These are phyloP conservation scores for Babesia bigemina DNA, from an alignment of 169 alveolate species.

Conservation along the genomic window DNA sequence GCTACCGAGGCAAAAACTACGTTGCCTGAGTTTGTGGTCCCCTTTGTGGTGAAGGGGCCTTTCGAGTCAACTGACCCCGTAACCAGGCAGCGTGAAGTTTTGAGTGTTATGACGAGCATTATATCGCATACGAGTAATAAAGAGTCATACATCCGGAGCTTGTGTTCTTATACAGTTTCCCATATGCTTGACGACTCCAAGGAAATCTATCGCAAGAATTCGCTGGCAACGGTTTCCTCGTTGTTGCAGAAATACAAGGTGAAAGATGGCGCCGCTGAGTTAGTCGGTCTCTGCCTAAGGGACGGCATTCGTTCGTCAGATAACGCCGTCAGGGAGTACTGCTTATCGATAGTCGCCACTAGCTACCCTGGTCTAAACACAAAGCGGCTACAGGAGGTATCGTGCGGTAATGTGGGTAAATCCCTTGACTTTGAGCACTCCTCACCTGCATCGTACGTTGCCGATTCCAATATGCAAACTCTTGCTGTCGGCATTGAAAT, in stretches of 20 bases:
- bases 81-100: slow-evolving; percentile 47
- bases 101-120: slow-evolving; percentile 13
- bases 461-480: slow-evolving; percentile 10
- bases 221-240: slow-evolving; percentile 32
- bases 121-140: slow-evolving; percentile 25
- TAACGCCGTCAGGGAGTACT: slow-evolving; percentile 30
- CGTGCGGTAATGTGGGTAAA: slow-evolving; percentile 26
- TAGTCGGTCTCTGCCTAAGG: slow-evolving; percentile 25
- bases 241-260: slow-evolving; percentile 33
- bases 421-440: background rate
- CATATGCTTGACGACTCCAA: slow-evolving; percentile 31
- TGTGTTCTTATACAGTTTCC: slow-evolving; percentile 27
- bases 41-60: background rate
- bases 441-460: background rate
- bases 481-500: slow-evolving; percentile 52
- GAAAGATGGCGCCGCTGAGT: background rate
- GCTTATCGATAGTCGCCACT: slow-evolving; percentile 10
- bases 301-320: slow-evolving; percentile 47
- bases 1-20: background rate
- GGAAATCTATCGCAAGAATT: slow-evolving; percentile 16
- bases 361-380: slow-evolving; percentile 21
- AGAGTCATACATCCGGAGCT: background rate
- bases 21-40: slow-evolving; percentile 2
- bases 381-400: slow-evolving; percentile 42
- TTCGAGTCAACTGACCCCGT: slow-evolving; percentile 31